phyloP scores from a whole-genome alignment of 805 yeast genomes.

The Diddensiella transvaalensis region DNA sequence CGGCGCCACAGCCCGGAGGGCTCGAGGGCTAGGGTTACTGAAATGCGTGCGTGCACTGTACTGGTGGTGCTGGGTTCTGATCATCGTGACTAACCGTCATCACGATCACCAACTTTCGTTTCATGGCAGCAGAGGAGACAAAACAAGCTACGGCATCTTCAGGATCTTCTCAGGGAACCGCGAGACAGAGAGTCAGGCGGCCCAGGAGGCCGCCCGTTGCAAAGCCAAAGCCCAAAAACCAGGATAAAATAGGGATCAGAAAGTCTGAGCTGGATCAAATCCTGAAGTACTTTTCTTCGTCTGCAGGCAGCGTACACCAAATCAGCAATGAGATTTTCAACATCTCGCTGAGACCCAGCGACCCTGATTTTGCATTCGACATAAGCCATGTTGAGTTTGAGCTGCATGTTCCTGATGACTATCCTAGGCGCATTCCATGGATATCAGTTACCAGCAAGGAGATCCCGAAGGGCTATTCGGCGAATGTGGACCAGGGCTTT shows the following conservation, averaged over 20 bases:
- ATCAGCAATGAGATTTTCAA: constrained; percentile 4
- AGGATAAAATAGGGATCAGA: constrained; percentile 8
- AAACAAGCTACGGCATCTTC: too few relatives aligned
- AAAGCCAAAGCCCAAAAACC: constrained; percentile 15
- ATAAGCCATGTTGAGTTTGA: constrained; percentile 50
- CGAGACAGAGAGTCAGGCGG: constrained; percentile 3
- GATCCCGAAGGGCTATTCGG: constrained; percentile 64
- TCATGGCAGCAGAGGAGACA: too few relatives aligned
- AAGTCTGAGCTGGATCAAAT: constrained; percentile 7
- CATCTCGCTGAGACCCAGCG: constrained; percentile 45
- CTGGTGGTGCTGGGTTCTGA: background rate
- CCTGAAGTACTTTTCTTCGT: background rate
- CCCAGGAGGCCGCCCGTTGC: constrained; percentile 13
- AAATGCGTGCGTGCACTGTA: too few relatives aligned
- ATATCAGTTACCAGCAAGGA: constrained; percentile 60
- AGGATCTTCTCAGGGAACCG: background rate
- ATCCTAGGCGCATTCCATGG: constrained; percentile 50
- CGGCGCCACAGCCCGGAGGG: too few relatives aligned
- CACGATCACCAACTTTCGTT: background rate
- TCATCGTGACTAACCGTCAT: background rate
- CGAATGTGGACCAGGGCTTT: constrained; percentile 67
- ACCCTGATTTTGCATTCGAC: constrained; percentile 72
- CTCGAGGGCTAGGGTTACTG: too few relatives aligned
- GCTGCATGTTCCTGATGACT: constrained; percentile 51
- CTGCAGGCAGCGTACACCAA: background rate